Base-by-base conservation (phyloP, 1,139 yeast genomes). In the Taiozyma sp. region DNA sequence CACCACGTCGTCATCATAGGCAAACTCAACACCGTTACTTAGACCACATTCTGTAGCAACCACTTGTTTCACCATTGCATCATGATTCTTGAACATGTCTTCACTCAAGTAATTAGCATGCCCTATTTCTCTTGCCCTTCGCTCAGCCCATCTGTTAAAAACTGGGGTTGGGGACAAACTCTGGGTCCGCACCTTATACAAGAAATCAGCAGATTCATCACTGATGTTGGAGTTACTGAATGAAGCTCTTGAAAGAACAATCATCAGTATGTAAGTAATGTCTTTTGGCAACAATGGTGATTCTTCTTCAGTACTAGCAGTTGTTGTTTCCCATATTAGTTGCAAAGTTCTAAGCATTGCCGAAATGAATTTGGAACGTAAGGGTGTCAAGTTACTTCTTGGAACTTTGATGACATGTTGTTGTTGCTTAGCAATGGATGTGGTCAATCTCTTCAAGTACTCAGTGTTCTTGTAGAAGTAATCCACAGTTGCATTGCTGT, bases 1-100 rank as follows among this genome's bases (percentile, higher is more conserved):
- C 45, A 86, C 79, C 23, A 84, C 81, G 49, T 80, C 83, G 49
- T 76, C 77, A 54, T 81, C 85, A 64, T 84, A 85, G 4, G 81
- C 78, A 55, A 80, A 77, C 58, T 83, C 90, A 22, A 83, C 63
- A 2, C 87, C 87, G 61, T 83, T 82, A 47, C 81, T 57, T 14
- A 48, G 46, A 2, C 58, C 59, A 42, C 51, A 48, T 45, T 60
- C 59, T 8, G 61, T 57, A 23, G 50, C 44, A 9, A 51, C 54
- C 10, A 54, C 8, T 2, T 46, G 30, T 12, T 47, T 19, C 3
- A 51, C 45, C 8, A 49, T 46, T 14, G 30, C 32, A 57, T 13
- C 24, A 27, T 53, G 49, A 8, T 44, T 38, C 22, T 45, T 34
- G 43, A 38, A 38, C 29, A 24, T 40, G 12, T 40, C 29, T n/a